A percentile compares a stretch with the other conserved stretches of the same genome.
These are phyloP conservation scores for Cymbopogon citratus DNA, from an alignment of 176 grass and related monocot genomes.

Conservation along the genomic window DNA sequence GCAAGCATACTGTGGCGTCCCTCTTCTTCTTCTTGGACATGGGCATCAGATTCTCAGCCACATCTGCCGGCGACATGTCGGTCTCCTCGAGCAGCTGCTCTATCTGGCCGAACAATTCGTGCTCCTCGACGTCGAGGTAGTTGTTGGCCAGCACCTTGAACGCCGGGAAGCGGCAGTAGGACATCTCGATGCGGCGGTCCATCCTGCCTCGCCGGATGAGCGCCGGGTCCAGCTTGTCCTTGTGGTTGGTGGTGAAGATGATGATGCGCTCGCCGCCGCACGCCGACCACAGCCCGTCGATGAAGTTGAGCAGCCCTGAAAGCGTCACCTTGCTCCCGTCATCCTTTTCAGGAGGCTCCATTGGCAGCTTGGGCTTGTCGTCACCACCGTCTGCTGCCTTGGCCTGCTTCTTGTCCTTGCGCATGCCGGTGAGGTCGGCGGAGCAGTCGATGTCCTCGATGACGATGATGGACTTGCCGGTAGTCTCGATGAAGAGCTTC, in stretches of 20 bases:
- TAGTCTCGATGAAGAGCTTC: too few relatives aligned
- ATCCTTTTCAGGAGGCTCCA: conserved; percentile 40
- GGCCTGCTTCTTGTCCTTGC: too few relatives aligned
- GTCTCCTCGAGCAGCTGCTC: conserved; percentile 31
- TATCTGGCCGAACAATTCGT: conserved; percentile 27
- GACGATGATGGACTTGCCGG: conserved; percentile 57
- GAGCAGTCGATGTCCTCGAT: conserved; percentile 98
- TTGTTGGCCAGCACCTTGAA: conserved; percentile 68
- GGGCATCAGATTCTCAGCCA: conserved; percentile 57
- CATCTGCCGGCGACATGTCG: conserved; percentile 58
- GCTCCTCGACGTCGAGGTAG: conserved; percentile 34
- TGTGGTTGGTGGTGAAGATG: conserved; percentile 69
- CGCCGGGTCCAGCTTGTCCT: conserved; percentile 60
- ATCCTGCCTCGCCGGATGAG: conserved; percentile 62
- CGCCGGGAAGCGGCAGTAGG: conserved; percentile 43
- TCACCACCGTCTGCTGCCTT: conserved; percentile 47
- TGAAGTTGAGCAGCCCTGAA: conserved; percentile 70
- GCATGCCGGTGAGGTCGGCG: conserved; percentile 42
- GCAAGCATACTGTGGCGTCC: conserved; percentile 9
- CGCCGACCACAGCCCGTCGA: conserved; percentile 71
- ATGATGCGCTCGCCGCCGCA: conserved; percentile 68
- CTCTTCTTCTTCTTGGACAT: conserved; percentile 38
- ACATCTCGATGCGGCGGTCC: conserved; percentile 84
- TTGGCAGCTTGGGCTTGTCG: conserved; percentile 56
- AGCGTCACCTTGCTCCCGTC: conserved; percentile 46